A percentile compares a stretch with the other conserved stretches of the same genome.
Conservation (phyloP, 331 rosid genomes). For the Pyracantha coccinea region DNA sequence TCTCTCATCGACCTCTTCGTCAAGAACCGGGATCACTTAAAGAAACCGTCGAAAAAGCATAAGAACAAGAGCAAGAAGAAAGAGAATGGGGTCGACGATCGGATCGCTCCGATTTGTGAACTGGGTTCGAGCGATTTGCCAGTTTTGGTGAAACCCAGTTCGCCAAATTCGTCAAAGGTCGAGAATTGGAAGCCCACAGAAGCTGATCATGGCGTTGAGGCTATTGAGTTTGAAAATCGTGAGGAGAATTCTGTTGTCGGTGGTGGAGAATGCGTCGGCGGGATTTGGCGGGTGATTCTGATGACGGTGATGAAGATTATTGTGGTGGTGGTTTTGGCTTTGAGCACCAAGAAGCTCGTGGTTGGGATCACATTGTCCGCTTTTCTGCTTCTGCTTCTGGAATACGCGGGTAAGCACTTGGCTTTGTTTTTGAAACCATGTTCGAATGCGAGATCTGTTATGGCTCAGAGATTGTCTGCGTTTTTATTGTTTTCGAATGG, state of each 20-base stretch:
- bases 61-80: neutral
- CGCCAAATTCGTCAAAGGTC: neutral
- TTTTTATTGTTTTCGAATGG: constrained; percentile 6
- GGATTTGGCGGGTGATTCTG: neutral
- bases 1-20: constrained; percentile 84
- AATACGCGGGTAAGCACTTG: constrained; percentile 28
- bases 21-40: constrained; percentile 61
- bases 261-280: neutral
- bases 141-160: constrained; percentile 2
- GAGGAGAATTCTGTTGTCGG: neutral
- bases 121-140: neutral
- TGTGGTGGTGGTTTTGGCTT: constrained; percentile 25
- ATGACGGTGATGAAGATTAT: constrained; percentile 23
- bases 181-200: neutral
- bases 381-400: constrained; percentile 49
- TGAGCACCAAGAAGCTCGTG: constrained; percentile 37
- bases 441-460: constrained; percentile 1
- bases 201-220: neutral
- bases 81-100: neutral
- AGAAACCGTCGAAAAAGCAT: constrained; percentile 16
- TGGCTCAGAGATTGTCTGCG: constrained; percentile 1
- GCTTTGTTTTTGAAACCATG: constrained; percentile 15
- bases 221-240: neutral
- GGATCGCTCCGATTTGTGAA: neutral
- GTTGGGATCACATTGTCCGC: constrained; percentile 63